Evolutionary conservation across 2,329 filamentous ascomycete species (phyloP), one percentile per base, ranked within the genome.

Genomic region (Alternaria rosae): DNA sequence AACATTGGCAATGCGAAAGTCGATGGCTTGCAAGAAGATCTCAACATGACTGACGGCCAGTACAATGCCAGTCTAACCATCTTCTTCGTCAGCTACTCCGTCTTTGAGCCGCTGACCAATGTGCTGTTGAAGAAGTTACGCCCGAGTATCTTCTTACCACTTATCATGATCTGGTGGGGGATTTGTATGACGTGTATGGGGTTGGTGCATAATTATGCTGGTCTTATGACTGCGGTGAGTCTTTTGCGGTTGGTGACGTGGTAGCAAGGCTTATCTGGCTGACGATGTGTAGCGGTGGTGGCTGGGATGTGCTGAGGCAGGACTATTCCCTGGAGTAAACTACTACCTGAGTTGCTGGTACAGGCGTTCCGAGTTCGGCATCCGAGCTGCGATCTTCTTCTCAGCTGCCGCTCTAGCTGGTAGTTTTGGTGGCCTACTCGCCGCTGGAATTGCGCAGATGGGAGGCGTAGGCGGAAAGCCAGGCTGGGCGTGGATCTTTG

Each of bases 271-370:
- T 9, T 5, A 7, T 23, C 41, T n/a, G 1, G 42, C 50, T 59
- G 28, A 45, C 11, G 6, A 32, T 52, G 10, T 15, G 13, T 52
- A 76, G 63, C 77, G 82, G 7, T 82, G 82, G 72, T 92, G 92
- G 71, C 83, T 94, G 0, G 92, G 92, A 23, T 81, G 94, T 21
- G 86, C 86, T 15, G 92, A 95, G 76, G 84, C 92, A 9, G 92
- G 91, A 7, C 83, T 94, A 0, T 85, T 85, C 53, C 84, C 83
- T 0, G 83, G 83, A 2, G 87, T 93, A 15, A 91, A 91, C 68
- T 94, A 93, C 77, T 93, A 93, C 74, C 85, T 95, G 0, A 91
- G 89, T 0, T 94, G 91, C 75, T 96, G 92, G 92, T 97, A 95
- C 72, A 90, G 88, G 74, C 85, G 92, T 35, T 87, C 85, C 15